These are phyloP conservation scores for Russula olivacea DNA, from an alignment of 768 basidiomycete genomes.

Conservation along the genomic window DNA sequence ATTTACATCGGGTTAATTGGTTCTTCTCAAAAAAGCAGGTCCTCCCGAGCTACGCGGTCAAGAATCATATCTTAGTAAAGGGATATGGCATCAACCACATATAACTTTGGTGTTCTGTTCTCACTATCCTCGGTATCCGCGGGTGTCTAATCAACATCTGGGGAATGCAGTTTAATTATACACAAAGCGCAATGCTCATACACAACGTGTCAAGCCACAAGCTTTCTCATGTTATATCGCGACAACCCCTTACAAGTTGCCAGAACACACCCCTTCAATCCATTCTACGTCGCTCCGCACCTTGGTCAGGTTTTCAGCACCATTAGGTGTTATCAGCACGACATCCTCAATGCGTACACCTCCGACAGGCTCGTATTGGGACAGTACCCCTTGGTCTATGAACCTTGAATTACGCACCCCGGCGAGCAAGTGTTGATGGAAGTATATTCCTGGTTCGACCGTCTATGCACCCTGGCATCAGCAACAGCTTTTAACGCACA, in stretches of 20 bases:
- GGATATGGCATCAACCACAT: too few relatives aligned
- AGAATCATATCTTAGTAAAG: too few relatives aligned
- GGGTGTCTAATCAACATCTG: not conserved
- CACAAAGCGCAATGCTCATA: not conserved
- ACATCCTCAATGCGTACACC: slow-evolving; percentile 95
- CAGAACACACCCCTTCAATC: slow-evolving; percentile 79
- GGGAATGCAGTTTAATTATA: not conserved
- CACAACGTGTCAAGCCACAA: not conserved
- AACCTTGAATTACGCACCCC: slow-evolving; percentile 55
- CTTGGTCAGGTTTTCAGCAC: slow-evolving; percentile 80
- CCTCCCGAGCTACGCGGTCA: too few relatives aligned
- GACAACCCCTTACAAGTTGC: slow-evolving; percentile 34
- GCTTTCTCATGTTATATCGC: not conserved
- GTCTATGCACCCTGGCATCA: slow-evolving; percentile 44
- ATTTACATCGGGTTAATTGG: too few relatives aligned
- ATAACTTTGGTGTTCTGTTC: not conserved
- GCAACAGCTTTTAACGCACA: not conserved
- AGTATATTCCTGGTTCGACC: slow-evolving; percentile 87
- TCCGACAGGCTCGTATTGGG: slow-evolving; percentile 73
- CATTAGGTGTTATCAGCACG: slow-evolving; percentile 65
- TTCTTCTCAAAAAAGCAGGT: too few relatives aligned
- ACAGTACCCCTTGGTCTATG: slow-evolving; percentile 64
- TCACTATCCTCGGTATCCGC: not conserved
- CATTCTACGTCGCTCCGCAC: slow-evolving; percentile 77
- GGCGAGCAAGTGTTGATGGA: slow-evolving; percentile 71